A percentile compares a stretch with the other conserved stretches of the same genome.
Evolutionary conservation across 2,329 filamentous ascomycete genomes (phyloP).

Genomic region (Cyanodermella asteris): DNA sequence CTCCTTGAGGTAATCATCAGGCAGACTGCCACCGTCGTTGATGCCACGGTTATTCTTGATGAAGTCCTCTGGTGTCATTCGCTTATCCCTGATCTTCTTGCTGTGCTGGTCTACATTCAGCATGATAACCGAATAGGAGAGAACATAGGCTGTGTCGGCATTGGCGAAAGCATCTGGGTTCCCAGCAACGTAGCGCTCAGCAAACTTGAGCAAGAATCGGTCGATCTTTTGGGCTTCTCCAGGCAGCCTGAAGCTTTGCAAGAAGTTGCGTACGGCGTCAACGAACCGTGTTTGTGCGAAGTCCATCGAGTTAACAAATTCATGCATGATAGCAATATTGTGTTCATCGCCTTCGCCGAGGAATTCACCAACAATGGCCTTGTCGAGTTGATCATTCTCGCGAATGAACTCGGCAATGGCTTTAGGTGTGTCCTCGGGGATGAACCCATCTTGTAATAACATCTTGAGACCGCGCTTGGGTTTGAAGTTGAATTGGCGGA

Average conservation of each 20-base stretch:
- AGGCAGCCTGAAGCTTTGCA: constrained; percentile 84
- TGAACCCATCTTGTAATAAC: constrained; percentile 68
- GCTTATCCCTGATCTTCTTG: constrained; percentile 52
- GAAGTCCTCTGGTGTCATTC: constrained; percentile 93
- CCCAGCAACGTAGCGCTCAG: constrained; percentile 79
- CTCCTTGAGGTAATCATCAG: constrained; percentile 67
- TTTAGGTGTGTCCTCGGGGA: constrained; percentile 51
- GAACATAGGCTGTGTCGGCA: constrained; percentile 88
- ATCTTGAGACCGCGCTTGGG: constrained; percentile 82
- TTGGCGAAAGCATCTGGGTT: constrained; percentile 97
- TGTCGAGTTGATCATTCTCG: constrained; percentile 66
- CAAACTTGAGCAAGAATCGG: constrained; percentile 98
- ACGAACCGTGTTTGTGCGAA: constrained; percentile 83
- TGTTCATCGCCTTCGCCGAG: constrained; percentile 81
- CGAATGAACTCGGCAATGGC: constrained; percentile 73
- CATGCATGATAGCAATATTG: constrained; percentile 95
- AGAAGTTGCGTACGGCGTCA: constrained; percentile 70
- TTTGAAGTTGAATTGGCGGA: constrained; percentile 92
- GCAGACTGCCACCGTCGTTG: constrained; percentile 85
- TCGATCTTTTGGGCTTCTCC: constrained; percentile 98
- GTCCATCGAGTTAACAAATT: constrained; percentile 89
- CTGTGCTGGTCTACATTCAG: constrained; percentile 94
- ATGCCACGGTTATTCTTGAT: constrained; percentile 98
- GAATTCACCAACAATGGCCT: constrained; percentile 80
- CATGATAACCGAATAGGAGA: constrained; percentile 91